Base-by-base conservation (phyloP, 352 stramenopile species). In the Thraustochytrium sp. region DNA sequence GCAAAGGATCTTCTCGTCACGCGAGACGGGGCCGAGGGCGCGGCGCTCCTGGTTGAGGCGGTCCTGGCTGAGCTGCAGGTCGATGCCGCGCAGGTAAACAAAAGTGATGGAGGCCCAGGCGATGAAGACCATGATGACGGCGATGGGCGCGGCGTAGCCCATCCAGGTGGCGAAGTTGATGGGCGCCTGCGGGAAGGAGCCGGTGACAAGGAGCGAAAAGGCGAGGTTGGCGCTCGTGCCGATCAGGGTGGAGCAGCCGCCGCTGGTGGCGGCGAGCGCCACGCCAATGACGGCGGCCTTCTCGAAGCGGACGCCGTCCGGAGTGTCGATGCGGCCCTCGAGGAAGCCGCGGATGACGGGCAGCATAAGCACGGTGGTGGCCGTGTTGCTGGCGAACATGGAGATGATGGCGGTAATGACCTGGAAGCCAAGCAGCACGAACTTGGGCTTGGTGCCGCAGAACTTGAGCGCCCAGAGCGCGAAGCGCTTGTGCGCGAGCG, bases 331-430 rank as follows among this genome's bases (percentile, higher is more conserved):
- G 62, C 40, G 62, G 21, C 40, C 40, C 44, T 75, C 62, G 26
- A 54, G 36, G 40, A 75, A 51, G 2, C 37, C 40, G 13, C 53
- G 51, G 31, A 54, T 37, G 18, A 75, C 36, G 62, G 62, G 62
- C 23, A 75, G n/a, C 37, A 75, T 51, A 13, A 75, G 36, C 11
- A 54, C 44, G 8, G 62, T 75, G 38, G 62, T 75, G 37, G 62
- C 48, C 16, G 62, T 75, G 31, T 75, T 75, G 26, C 37, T 54
- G 36, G 62, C 62, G 31, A 75, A 75, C 62, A 75, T 75, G 62
- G 62, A 75, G 5, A 75, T 26, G 40, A 75, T 16, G 11, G 36
- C 36, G 26, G 62, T 54, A 16, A 75, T 54, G 36, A 54, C 13
- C 62, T 53, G 51, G n/a, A 75, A 75, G 36, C 37, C 62, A 37